Conservation (phyloP, 2,329 filamentous ascomycete species). For the Cladorrhinum sp. region DNA sequence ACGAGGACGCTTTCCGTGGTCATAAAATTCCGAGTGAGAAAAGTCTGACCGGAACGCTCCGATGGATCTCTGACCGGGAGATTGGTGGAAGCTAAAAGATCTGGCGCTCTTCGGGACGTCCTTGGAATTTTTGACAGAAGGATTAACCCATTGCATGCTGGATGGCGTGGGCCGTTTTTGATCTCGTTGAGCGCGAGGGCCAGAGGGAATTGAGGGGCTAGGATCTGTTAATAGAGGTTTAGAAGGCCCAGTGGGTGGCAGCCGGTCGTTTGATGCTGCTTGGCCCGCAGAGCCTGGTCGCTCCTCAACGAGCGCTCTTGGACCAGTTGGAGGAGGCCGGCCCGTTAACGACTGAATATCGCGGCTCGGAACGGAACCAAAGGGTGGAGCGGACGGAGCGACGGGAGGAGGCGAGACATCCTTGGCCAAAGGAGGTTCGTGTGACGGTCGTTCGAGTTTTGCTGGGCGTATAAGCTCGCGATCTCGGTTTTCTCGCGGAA, state of each 20-base stretch:
- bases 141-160: conserved; percentile 60
- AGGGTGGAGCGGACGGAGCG: conserved; percentile 56
- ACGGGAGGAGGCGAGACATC: conserved; percentile 57
- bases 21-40: conserved; percentile 39
- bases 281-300: conserved; percentile 45
- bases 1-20: conserved; percentile 46
- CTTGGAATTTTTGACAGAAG: conserved; percentile 44
- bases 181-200: conserved; percentile 51
- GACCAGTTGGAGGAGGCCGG: conserved; percentile 54
- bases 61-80: conserved; percentile 36
- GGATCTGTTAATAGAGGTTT: conserved; percentile 44
- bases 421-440: conserved; percentile 47
- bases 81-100: conserved; percentile 47
- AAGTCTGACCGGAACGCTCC: conserved; percentile 35
- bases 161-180: conserved; percentile 47
- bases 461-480: conserved; percentile 42
- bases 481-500: conserved; percentile 32
- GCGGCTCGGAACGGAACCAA: conserved; percentile 53
- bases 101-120: conserved; percentile 52
- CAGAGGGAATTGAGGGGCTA: conserved; percentile 49
- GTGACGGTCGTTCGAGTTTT: conserved; percentile 49
- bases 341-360: conserved; percentile 38
- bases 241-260: conserved; percentile 41
- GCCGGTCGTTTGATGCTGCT: conserved; percentile 36
- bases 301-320: conserved; percentile 50